Conservation (phyloP, 2,329 filamentous ascomycete species). For the Cladosporium velox region DNA sequence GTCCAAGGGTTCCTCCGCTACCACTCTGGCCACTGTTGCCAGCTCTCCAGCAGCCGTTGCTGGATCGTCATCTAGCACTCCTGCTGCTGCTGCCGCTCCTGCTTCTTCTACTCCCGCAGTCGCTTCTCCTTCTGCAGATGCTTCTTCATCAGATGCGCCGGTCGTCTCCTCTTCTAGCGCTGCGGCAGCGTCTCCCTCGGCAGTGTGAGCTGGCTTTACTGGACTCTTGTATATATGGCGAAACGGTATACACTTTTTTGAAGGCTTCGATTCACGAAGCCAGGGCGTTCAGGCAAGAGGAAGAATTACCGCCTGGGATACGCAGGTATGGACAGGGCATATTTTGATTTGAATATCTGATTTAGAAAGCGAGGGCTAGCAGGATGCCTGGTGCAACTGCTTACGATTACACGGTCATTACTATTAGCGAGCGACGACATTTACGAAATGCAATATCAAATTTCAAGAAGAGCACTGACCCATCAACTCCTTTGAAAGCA, state of each 20-base stretch:
- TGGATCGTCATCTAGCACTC: neutral
- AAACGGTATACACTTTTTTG: neutral
- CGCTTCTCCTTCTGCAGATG: neutral
- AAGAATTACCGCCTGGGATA: neutral
- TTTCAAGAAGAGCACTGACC: neutral
- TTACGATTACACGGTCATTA: constrained; percentile 3
- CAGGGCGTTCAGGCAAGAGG: neutral
- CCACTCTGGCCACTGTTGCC: neutral
- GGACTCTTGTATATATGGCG: neutral
- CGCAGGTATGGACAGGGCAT: neutral
- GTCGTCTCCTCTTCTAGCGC: neutral
- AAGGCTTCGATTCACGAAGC: neutral
- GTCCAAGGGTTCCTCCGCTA: neutral
- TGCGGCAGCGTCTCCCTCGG: neutral
- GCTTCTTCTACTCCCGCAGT: neutral
- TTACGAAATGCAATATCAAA: neutral
- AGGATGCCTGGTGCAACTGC: neutral
- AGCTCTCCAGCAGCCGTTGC: neutral
- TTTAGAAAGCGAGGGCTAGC: neutral
- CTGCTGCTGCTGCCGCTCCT: neutral
- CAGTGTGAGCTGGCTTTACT: neutral
- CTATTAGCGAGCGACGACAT: neutral
- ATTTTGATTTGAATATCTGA: neutral
- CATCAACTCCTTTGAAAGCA: neutral
- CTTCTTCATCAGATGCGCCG: neutral